These are phyloP conservation scores for Pseudocercospora crystallina DNA, from an alignment of 2,329 filamentous ascomycete genomes.

Conservation along the genomic window DNA sequence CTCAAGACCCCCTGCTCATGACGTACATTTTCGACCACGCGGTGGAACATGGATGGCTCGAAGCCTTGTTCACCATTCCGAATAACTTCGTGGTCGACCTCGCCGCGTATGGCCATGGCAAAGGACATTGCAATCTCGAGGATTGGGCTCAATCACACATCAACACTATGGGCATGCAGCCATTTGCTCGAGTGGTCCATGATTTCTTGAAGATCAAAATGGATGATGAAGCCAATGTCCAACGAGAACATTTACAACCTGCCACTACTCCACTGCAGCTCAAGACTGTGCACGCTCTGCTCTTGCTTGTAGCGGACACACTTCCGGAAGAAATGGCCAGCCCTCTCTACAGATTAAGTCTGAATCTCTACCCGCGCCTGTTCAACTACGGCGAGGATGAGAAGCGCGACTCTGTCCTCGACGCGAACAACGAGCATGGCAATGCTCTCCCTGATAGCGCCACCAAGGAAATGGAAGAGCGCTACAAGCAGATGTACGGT, in stretches of 20 bases:
- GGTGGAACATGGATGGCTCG: slow-evolving; percentile 77
- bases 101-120: slow-evolving; percentile 78
- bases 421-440: slow-evolving; percentile 72
- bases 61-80: slow-evolving; percentile 72
- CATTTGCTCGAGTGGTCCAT: slow-evolving; percentile 69
- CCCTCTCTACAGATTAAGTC: slow-evolving; percentile 78
- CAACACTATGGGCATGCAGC: slow-evolving; percentile 33
- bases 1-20: slow-evolving; percentile 65
- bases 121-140: slow-evolving; percentile 74
- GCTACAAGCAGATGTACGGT: slow-evolving; percentile 98
- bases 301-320: slow-evolving; percentile 69
- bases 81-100: slow-evolving; percentile 88
- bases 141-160: slow-evolving; percentile 75
- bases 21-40: slow-evolving; percentile 76
- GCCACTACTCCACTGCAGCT: slow-evolving; percentile 76
- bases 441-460: slow-evolving; percentile 77
- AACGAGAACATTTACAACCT: slow-evolving; percentile 66
- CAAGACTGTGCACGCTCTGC: slow-evolving; percentile 77
- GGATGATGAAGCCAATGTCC: slow-evolving; percentile 72
- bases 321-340: slow-evolving; percentile 69
- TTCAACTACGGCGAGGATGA: slow-evolving; percentile 91
- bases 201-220: slow-evolving; percentile 86
- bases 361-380: slow-evolving; percentile 86
- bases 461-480: slow-evolving; percentile 91
- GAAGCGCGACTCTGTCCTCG: slow-evolving; percentile 80